Conservation (phyloP, 352 stramenopile genomes). For the Globisporangium radiosum region DNA sequence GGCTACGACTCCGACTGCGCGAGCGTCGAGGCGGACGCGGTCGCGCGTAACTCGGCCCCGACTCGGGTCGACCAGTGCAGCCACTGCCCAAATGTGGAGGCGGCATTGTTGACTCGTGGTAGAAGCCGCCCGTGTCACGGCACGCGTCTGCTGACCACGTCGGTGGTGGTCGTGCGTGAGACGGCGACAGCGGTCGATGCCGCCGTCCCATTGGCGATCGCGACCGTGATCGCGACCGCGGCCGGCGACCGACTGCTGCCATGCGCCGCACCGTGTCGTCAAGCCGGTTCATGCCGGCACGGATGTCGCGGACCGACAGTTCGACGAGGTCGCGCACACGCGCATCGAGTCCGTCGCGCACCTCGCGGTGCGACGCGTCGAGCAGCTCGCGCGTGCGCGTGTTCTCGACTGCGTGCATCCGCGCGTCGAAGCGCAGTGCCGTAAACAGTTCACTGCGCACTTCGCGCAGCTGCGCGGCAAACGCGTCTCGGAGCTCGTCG, state of each 20-base stretch:
- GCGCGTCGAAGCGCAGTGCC: slow-evolving; percentile 32
- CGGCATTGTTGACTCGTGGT: not conserved
- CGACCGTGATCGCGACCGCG: not conserved
- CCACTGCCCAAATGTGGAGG: not conserved
- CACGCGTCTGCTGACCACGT: not conserved
- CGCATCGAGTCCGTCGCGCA: slow-evolving; percentile 18
- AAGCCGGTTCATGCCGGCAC: not conserved
- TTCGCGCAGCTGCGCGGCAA: slow-evolving; percentile 23
- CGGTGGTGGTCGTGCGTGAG: not conserved
- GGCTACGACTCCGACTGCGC: slow-evolving; percentile 23
- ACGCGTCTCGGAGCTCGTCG: slow-evolving; percentile 21
- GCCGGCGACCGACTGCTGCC: not conserved
- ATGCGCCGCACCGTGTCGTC: slow-evolving; percentile 1
- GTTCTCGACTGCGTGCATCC: slow-evolving; percentile 35
- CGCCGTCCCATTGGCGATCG: too few relatives aligned
- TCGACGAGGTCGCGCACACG: slow-evolving; percentile 18
- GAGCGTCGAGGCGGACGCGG: not conserved
- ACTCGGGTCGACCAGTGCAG: not conserved
- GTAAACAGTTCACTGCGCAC: slow-evolving; percentile 35
- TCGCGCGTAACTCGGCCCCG: too few relatives aligned
- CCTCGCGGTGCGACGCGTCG: slow-evolving; percentile 4
- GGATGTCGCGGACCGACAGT: slow-evolving; percentile 4
- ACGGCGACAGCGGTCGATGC: not conserved
- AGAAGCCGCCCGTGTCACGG: not conserved
- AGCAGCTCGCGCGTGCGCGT: slow-evolving; percentile 19